Evolutionary conservation across 805 yeast species (phyloP).

Genomic region (Candida quercuum): DNA sequence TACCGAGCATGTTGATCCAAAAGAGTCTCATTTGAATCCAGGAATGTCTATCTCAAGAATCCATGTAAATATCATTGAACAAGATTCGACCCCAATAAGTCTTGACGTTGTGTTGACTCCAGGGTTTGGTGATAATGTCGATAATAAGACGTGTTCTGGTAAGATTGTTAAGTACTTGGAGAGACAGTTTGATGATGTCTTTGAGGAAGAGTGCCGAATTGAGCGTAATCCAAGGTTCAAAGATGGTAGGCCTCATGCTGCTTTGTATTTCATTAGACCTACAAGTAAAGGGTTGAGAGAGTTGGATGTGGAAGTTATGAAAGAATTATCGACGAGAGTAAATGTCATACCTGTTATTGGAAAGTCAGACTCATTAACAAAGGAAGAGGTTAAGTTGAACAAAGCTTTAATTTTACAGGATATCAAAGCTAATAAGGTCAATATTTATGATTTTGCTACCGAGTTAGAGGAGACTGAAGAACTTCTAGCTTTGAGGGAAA

Average conservation of each 20-base stretch:
- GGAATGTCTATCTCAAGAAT: constrained; percentile 40
- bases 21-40: constrained; percentile 29
- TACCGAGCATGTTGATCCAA: constrained; percentile 22
- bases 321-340: constrained; percentile 60
- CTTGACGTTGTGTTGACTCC: constrained; percentile 66
- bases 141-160: constrained; percentile 46
- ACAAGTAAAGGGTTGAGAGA: constrained; percentile 65
- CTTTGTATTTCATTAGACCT: constrained; percentile 72
- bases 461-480: constrained; percentile 40
- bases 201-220: constrained; percentile 72
- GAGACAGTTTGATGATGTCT: constrained; percentile 64
- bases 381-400: constrained; percentile 48
- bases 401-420: constrained; percentile 53
- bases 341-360: constrained; percentile 81
- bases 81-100: constrained; percentile 43
- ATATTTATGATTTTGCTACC: constrained; percentile 68
- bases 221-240: constrained; percentile 64
- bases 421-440: constrained; percentile 51
- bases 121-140: constrained; percentile 73
- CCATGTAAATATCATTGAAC: constrained; percentile 53
- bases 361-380: constrained; percentile 75
- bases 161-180: constrained; percentile 58
- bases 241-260: constrained; percentile 73
- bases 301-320: constrained; percentile 70
- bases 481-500: constrained; percentile 33